phyloP scores from a whole-genome alignment of 768 basidiomycete genomes.

The Termitomyces sp. region DNA sequence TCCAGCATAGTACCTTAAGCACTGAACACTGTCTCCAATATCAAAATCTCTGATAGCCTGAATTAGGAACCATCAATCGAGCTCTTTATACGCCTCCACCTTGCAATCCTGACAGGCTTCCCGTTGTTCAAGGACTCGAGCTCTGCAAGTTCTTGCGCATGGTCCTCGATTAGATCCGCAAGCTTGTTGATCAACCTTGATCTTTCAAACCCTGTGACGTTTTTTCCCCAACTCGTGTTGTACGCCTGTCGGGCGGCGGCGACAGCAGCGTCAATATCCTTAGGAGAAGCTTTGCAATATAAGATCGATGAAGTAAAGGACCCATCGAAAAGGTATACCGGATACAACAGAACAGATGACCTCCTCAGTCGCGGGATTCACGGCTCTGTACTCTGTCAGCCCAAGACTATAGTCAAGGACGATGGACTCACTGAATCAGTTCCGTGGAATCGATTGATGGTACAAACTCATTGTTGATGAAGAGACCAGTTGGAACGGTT shows the following conservation, averaged over 20 bases:
- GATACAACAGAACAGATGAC: slow-evolving; percentile 63
- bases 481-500: slow-evolving; percentile 74
- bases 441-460: slow-evolving; percentile 66
- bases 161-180: slow-evolving; percentile 85
- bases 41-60: slow-evolving; percentile 58
- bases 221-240: slow-evolving; percentile 85
- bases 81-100: slow-evolving; percentile 14
- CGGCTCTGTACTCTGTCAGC: slow-evolving; percentile 38
- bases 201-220: slow-evolving; percentile 78
- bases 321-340: slow-evolving; percentile 27
- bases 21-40: slow-evolving; percentile 72
- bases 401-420: slow-evolving; percentile 10
- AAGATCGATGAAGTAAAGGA: not conserved
- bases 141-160: slow-evolving; percentile 76
- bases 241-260: slow-evolving; percentile 79
- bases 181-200: slow-evolving; percentile 79
- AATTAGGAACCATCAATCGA: not conserved
- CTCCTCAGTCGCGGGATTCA: slow-evolving; percentile 82
- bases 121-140: slow-evolving; percentile 88
- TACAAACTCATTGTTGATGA: slow-evolving; percentile 89
- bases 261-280: slow-evolving; percentile 82
- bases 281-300: slow-evolving; percentile 44
- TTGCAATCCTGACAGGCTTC: slow-evolving; percentile 65
- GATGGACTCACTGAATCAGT: slow-evolving; percentile 49
- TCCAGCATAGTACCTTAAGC: slow-evolving; percentile 88